phyloP scores from a whole-genome alignment of 257 asterid species.

The Solanum neorickii region DNA sequence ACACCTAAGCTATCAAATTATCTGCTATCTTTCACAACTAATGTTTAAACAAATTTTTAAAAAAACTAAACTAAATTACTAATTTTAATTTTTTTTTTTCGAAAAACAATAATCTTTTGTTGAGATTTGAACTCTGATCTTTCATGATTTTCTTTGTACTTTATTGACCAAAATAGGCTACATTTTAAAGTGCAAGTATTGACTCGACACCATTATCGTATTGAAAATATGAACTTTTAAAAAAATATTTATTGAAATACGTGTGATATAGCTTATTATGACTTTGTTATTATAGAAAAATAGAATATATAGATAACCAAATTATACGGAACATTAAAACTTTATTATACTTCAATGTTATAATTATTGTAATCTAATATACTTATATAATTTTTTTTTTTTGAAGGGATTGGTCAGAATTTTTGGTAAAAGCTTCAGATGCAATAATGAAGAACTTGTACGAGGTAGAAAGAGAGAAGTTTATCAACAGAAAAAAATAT shows the following conservation, averaged over 20 bases:
- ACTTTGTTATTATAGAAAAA: not conserved
- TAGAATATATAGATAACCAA: not conserved
- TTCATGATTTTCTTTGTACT: not conserved
- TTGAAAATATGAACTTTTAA: not conserved
- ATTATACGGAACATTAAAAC: not conserved
- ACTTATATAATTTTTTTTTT: not conserved
- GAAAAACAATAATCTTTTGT: not conserved
- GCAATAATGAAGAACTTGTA: conserved; percentile 63
- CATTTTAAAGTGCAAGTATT: not conserved
- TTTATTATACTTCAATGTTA: not conserved
- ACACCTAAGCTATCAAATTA: not conserved
- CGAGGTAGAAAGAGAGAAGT: conserved; percentile 50
- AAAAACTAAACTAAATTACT: not conserved
- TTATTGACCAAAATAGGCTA: not conserved
- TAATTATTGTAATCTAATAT: not conserved
- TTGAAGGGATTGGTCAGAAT: conserved; percentile 71
- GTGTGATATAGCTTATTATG: not conserved
- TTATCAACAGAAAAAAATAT: not conserved
- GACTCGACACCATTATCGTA: not conserved
- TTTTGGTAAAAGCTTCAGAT: conserved; percentile 45
- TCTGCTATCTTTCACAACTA: not conserved
- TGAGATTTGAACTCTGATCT: not conserved
- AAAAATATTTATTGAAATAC: not conserved
- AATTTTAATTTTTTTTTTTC: not conserved
- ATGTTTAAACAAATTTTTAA: not conserved